A percentile compares a stretch with the other conserved stretches of the same genome.
phyloP scores from a whole-genome alignment of 2,329 filamentous ascomycete species.

The Elsinoe australis region DNA sequence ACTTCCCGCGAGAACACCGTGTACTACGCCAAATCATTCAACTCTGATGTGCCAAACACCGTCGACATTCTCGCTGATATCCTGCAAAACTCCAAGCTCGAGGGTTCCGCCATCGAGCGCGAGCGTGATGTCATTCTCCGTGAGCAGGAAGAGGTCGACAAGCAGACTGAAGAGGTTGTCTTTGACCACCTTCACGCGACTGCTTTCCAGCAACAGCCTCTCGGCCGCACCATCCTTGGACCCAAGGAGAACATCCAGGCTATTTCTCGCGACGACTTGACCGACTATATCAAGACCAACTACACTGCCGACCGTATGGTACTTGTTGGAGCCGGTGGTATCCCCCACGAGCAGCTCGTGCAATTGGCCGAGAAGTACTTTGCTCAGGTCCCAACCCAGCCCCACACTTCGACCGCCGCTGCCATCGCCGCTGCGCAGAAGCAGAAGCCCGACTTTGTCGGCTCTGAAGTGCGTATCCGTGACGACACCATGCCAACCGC shows the following conservation, averaged over 20 bases:
- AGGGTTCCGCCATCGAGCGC: slow-evolving; percentile 84
- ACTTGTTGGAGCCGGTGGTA: slow-evolving; percentile 86
- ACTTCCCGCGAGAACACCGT: slow-evolving; percentile 99
- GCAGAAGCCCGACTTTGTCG: slow-evolving; percentile 87
- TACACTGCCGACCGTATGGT: slow-evolving; percentile 99
- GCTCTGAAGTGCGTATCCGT: slow-evolving; percentile 89
- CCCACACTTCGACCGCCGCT: slow-evolving; percentile 66
- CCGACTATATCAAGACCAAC: slow-evolving; percentile 98
- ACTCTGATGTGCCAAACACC: slow-evolving; percentile 89
- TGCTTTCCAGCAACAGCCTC: slow-evolving; percentile 90
- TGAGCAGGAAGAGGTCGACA: slow-evolving; percentile 99
- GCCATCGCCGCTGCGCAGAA: slow-evolving; percentile 65
- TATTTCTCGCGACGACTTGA: slow-evolving; percentile 84
- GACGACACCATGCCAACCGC: slow-evolving; percentile 94
- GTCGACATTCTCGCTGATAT: slow-evolving; percentile 99
- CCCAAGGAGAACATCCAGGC: slow-evolving; percentile 97
- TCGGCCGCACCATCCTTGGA: slow-evolving; percentile 95
- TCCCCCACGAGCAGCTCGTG: slow-evolving; percentile 90
- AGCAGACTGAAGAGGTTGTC: slow-evolving; percentile 98
- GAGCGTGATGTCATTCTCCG: slow-evolving; percentile 98
- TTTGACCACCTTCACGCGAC: slow-evolving; percentile 99
- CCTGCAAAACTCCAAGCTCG: slow-evolving; percentile 98
- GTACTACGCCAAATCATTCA: slow-evolving; percentile 99
- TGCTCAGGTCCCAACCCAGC: slow-evolving; percentile 64
- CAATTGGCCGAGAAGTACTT: slow-evolving; percentile 97